Evolutionary conservation across 805 yeast genomes (phyloP).

Genomic region (Metschnikowia henanensis): DNA sequence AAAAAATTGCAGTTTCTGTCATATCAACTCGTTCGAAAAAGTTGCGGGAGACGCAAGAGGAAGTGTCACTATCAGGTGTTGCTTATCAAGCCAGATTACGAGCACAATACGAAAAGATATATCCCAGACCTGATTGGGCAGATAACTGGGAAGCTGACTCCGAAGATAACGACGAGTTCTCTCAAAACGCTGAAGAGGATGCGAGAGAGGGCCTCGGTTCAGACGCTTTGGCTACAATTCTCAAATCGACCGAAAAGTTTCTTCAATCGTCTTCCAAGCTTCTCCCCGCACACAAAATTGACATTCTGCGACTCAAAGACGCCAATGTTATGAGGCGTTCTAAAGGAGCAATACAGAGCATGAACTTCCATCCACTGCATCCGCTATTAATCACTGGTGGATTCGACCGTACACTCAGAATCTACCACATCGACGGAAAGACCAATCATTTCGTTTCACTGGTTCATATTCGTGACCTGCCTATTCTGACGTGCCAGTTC

Average conservation of each 20-base stretch:
- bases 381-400: conserved; percentile 91
- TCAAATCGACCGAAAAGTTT: conserved; percentile 37
- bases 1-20: conserved; percentile 61
- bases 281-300: conserved; percentile 67
- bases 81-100: conserved; percentile 65
- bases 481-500: conserved; percentile 76
- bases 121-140: conserved; percentile 88
- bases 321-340: conserved; percentile 74
- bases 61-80: conserved; percentile 53
- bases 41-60: conserved; percentile 61
- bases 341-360: conserved; percentile 77
- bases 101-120: conserved; percentile 67
- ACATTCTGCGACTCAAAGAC: conserved; percentile 82
- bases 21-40: conserved; percentile 64
- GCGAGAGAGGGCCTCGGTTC: conserved; percentile 23
- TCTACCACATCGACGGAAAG: conserved; percentile 90
- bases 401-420: conserved; percentile 81
- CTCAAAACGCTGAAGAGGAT: conserved; percentile 25
- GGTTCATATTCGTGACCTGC: conserved; percentile 73
- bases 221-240: conserved; percentile 32
- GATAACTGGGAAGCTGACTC: conserved; percentile 42
- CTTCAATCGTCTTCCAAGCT: conserved; percentile 48
- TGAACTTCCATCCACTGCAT: conserved; percentile 81
- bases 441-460: conserved; percentile 79
- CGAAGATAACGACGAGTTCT: conserved; percentile 21